Conservation (phyloP, 768 basidiomycete genomes). For the Agaricus subrufescens region DNA sequence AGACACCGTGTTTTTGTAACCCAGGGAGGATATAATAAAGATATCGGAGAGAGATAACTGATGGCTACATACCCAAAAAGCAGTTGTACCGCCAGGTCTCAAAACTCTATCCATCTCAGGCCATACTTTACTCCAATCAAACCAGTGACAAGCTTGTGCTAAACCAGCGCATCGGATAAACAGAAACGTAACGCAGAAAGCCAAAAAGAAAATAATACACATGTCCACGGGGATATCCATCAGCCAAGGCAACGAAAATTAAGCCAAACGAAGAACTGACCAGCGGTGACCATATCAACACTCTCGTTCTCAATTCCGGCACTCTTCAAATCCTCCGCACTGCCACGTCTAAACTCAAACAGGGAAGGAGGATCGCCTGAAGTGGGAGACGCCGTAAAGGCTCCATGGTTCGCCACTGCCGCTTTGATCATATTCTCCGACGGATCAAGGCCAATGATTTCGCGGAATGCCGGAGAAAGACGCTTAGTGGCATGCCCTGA, state of each 20-base stretch:
- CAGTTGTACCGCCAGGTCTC: conserved; percentile 57
- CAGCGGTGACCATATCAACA: conserved; percentile 66
- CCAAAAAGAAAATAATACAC: not conserved
- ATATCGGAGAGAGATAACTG: too few species aligned
- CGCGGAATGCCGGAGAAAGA: conserved; percentile 43
- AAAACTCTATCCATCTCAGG: conserved; percentile 59
- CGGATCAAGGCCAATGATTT: conserved; percentile 74
- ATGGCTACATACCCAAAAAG: conserved; percentile 59
- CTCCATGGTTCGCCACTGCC: conserved; percentile 28
- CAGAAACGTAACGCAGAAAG: not conserved
- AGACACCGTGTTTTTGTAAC: not conserved
- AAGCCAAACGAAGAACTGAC: conserved; percentile 27
- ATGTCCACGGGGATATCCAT: not conserved
- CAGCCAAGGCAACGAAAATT: not conserved
- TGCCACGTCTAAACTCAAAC: conserved; percentile 27
- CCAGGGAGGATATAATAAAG: too few species aligned
- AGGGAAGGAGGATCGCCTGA: not conserved
- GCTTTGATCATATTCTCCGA: conserved; percentile 63
- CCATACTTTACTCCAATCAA: conserved; percentile 71
- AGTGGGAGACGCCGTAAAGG: not conserved
- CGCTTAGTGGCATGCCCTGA: conserved; percentile 68
- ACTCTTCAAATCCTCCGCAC: conserved; percentile 52
- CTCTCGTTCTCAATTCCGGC: conserved; percentile 38
- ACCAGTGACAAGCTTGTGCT: conserved; percentile 86
- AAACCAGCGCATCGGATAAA: not conserved